Base-by-base conservation (phyloP, 2,329 filamentous ascomycete genomes). In the Aureobasidium melanogenum region DNA sequence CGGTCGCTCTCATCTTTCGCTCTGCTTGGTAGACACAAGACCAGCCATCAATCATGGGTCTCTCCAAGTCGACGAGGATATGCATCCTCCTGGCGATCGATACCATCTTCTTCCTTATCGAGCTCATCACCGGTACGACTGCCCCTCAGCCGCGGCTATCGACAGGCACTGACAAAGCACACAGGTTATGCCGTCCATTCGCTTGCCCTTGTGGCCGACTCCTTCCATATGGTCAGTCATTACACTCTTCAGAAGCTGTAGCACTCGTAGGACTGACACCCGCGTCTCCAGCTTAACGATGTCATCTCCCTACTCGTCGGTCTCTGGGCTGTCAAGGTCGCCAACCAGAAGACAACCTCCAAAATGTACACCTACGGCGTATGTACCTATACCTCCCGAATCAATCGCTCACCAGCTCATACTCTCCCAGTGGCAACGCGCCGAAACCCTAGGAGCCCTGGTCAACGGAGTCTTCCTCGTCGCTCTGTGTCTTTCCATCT, bases 391-490 rank as follows among this genome's bases (percentile, higher is more conserved):
- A 34, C 3, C 56, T 47, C 52, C 10, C 10, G 3, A 28, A 19
- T 7, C 0, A 30, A 17, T 15, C 8, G 10, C 32, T 15, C 7
- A 14, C 9, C 28, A 36, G 17, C 65, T 74, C 44, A 73, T 63
- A 24, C 26, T 12, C 19, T 24, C 38, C 9, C 68, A 93, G 88
- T 99, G 92, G 89, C 88, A 97, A 79, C 90, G 94, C 67, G 94
- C 94, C 38, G 94, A 99, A 79, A 97, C 96, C 12, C 82, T 99
- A 6, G 94, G 94, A 70, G 94, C 94, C 51, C 87, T 97, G 68
- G 90, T 97, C 76, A 99, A 99, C 70, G 94, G 94, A 67, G 93
- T 97, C 48, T 99, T 99, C 78, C 82, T 99, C 47, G 94, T 99
- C 70, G 94, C 94, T 8, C 84, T 99, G 9, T 99, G 94, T 77